Base-by-base conservation (phyloP, 1,284 basidiomycete species). In the Ceratobasidium sp. region DNA sequence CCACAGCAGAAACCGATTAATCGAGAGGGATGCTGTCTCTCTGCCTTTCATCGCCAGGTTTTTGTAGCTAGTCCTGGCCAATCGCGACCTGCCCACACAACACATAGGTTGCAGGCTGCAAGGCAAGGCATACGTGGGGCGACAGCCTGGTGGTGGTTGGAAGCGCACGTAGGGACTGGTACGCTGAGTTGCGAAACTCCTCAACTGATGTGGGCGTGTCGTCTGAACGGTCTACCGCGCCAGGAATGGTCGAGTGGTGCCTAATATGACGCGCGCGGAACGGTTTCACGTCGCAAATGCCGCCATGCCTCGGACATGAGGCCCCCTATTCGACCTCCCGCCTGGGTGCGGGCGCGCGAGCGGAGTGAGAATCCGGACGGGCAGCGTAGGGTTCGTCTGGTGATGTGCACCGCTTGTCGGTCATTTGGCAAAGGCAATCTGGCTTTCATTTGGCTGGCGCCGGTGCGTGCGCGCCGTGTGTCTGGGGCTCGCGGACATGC, bases 1-100 rank as follows among this genome's bases (percentile, higher is more conserved):
- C 38, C 72, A 42, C 12, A 74, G 53, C 64, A 77, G 72, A 82
- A 77, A 80, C 79, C 42, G 44, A 21, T 81, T 77, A 46, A 81
- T 79, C 62, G 81, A 44, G 42, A 44, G 46, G 42, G 62, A 63
- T 16, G 28, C 42, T 70, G 67, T 49, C 28, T 23, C 33, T 66
- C 53, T 25, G 54, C n/a, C 56, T 33, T 23, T 51, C 38, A 5
- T 60, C n/a, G 30, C 33, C 18, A 30, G n/a, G 30, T 25, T 70
- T 70, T 70, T 70, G 56, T 70, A 59, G 28, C 30, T 60, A 12
- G 40, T 36, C 51, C 66, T 51, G 36, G n/a, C 9, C 28, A 30
- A 30, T n/a, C 59, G 36, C n/a, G 7, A 14, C 38, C 25, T 42
- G 42, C 30, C 28, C 56, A 59, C 54, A 54, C 56, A 56, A 46